Evolutionary conservation across 768 basidiomycete species (phyloP).

Genomic region (Kwoniella newhampshirensis): DNA sequence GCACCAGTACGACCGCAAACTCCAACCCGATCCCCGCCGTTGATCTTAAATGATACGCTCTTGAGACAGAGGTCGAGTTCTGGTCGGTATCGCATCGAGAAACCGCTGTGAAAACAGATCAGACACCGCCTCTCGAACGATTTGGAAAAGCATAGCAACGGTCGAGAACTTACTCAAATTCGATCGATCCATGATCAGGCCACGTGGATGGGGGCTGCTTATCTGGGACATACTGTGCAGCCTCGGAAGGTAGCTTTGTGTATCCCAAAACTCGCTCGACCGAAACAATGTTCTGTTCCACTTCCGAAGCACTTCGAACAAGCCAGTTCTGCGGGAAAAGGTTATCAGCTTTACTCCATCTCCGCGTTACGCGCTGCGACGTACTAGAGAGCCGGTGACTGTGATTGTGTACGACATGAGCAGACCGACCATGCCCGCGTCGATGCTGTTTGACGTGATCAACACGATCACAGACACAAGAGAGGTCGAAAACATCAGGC

Average conservation of each 20-base stretch:
- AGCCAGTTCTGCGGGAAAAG: constrained; percentile 46
- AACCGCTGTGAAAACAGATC: constrained; percentile 44
- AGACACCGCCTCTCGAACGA: background rate
- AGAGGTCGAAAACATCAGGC: constrained; percentile 74
- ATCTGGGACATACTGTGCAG: constrained; percentile 47
- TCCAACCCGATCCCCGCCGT: constrained; percentile 51
- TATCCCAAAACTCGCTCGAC: constrained; percentile 53
- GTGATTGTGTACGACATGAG: constrained; percentile 81
- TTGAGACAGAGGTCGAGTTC: constrained; percentile 51
- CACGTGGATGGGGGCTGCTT: constrained; percentile 39
- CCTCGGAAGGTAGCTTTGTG: constrained; percentile 46
- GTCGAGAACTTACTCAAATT: constrained; percentile 51
- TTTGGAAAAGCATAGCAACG: too few species aligned
- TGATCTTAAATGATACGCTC: constrained; percentile 49
- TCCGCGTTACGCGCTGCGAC: constrained; percentile 33
- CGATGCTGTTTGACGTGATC: constrained; percentile 68
- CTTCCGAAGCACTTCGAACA: constrained; percentile 52
- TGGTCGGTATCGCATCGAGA: constrained; percentile 51
- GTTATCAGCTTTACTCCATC: background rate
- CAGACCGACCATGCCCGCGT: constrained; percentile 83
- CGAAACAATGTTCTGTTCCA: constrained; percentile 53
- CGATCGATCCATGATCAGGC: constrained; percentile 48
- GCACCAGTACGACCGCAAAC: constrained; percentile 52
- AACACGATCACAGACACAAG: constrained; percentile 67
- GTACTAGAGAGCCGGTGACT: constrained; percentile 75